Percentiles rank a stretch among this genome's conserved stretches.
Evolutionary conservation across 176 grass and related monocot genomes (phyloP).

Genomic region (Alloteropsis semialata): DNA sequence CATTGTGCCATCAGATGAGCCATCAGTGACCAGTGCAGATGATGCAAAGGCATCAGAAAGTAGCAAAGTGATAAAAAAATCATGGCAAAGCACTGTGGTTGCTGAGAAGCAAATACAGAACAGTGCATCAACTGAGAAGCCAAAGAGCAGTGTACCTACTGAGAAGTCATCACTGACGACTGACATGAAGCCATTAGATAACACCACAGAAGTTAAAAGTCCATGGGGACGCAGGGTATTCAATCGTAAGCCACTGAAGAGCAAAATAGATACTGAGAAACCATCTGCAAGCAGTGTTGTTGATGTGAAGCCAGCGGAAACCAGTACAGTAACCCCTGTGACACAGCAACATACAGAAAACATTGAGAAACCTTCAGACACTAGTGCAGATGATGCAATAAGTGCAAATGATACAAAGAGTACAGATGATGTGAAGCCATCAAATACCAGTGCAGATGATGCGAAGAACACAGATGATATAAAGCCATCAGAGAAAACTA

Average conservation of each 20-base stretch:
- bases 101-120: slow-evolving; percentile 41
- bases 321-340: slow-evolving; percentile 16
- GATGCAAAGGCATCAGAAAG: slow-evolving; percentile 40
- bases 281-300: slow-evolving; percentile 1
- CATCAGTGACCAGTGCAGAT: slow-evolving; percentile 21
- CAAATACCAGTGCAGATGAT: slow-evolving; percentile 21
- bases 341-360: slow-evolving; percentile 23
- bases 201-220: slow-evolving; percentile 33
- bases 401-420: background rate
- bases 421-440: background rate
- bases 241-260: slow-evolving; percentile 33
- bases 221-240: slow-evolving; percentile 35
- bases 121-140: slow-evolving; percentile 25
- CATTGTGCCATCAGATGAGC: slow-evolving; percentile 23
- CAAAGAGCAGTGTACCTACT: slow-evolving; percentile 20
- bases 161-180: slow-evolving; percentile 15
- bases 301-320: slow-evolving; percentile 42
- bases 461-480: background rate
- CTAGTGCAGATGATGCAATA: background rate
- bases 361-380: slow-evolving; percentile 26
- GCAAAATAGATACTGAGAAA: slow-evolving; percentile 24
- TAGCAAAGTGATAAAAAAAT: slow-evolving; percentile 22
- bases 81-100: slow-evolving; percentile 39
- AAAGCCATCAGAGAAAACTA: slow-evolving; percentile 26
- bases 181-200: slow-evolving; percentile 37